Conservation (phyloP, 495 filamentous ascomycete genomes). For the Thozetella sp. region DNA sequence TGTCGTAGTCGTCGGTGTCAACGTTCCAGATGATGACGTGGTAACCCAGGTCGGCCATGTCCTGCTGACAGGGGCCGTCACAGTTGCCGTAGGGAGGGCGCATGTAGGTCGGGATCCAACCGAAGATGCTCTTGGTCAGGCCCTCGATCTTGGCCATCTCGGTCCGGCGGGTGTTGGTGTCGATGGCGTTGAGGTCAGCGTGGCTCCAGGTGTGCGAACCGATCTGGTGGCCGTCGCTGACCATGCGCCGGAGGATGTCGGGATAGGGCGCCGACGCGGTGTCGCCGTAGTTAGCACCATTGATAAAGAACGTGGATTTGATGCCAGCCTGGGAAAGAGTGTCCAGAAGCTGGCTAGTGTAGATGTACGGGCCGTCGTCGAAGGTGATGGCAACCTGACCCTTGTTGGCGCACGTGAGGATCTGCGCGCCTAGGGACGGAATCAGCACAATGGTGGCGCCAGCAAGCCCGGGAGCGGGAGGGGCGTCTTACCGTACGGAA, state of each 20-base stretch:
- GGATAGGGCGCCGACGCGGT: constrained; percentile 18
- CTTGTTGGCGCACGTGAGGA: constrained; percentile 56
- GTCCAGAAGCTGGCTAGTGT: constrained; percentile 61
- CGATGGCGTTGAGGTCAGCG: constrained; percentile 58
- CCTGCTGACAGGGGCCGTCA: constrained; percentile 40
- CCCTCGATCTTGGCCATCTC: constrained; percentile 70
- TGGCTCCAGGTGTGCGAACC: constrained; percentile 75
- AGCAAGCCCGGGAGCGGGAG: too few species aligned
- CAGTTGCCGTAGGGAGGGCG: constrained; percentile 71
- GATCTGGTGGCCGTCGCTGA: constrained; percentile 65
- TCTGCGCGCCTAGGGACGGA: too few species aligned
- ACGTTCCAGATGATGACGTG: constrained; percentile 66
- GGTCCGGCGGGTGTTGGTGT: constrained; percentile 38
- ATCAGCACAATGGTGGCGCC: too few species aligned
- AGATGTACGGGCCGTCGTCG: constrained; percentile 67
- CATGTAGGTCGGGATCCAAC: constrained; percentile 73
- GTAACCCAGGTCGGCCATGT: constrained; percentile 61
- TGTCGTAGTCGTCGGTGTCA: constrained; percentile 67
- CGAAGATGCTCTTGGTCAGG: constrained; percentile 65
- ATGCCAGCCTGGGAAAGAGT: constrained; percentile 54
- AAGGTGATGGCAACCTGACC: constrained; percentile 68
- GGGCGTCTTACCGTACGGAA: constrained; percentile 15
- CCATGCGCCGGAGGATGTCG: constrained; percentile 48
- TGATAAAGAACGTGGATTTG: constrained; percentile 71
- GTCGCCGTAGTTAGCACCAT: constrained; percentile 63